These are phyloP conservation scores for Xylaria arbuscula DNA, from an alignment of 2,329 filamentous ascomycete species.

Conservation along the genomic window DNA sequence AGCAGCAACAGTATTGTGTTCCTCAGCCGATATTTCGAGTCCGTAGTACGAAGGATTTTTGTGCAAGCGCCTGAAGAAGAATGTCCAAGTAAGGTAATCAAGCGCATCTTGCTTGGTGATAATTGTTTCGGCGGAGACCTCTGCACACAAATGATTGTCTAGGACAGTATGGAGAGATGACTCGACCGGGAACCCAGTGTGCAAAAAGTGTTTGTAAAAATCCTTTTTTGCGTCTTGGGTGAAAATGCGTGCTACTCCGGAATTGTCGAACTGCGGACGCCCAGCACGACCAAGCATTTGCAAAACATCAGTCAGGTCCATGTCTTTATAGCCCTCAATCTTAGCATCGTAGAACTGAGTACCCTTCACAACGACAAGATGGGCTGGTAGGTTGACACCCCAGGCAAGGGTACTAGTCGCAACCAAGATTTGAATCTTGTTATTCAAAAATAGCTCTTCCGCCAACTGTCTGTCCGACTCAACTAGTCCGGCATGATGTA, in stretches of 20 bases:
- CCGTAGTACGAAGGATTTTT: slow-evolving; percentile 99
- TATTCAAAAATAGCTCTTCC: slow-evolving; percentile 95
- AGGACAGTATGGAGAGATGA: slow-evolving; percentile 95
- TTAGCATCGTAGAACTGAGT: slow-evolving; percentile 99
- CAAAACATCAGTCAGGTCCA: slow-evolving; percentile 97
- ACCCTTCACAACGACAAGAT: slow-evolving; percentile 96
- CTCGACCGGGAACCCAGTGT: slow-evolving; percentile 97
- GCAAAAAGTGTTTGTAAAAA: slow-evolving; percentile 99
- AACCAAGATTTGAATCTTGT: slow-evolving; percentile 97
- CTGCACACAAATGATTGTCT: slow-evolving; percentile 95
- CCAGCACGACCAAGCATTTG: slow-evolving; percentile 98
- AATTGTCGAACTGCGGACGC: slow-evolving; percentile 94
- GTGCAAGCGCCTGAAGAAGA: slow-evolving; percentile 96
- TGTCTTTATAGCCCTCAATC: slow-evolving; percentile 96
- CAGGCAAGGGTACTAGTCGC: slow-evolving; percentile 96
- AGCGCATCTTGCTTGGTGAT: slow-evolving; percentile 95
- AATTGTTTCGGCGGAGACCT: slow-evolving; percentile 93
- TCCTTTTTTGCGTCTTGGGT: slow-evolving; percentile 98
- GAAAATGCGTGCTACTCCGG: slow-evolving; percentile 95
- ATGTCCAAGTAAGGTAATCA: slow-evolving; percentile 98
- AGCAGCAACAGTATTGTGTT: slow-evolving; percentile 87
- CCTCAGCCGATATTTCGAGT: slow-evolving; percentile 89
- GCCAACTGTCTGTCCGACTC: slow-evolving; percentile 92
- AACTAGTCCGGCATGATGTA: slow-evolving; percentile 96
- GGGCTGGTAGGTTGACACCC: slow-evolving; percentile 97